Base-by-base conservation (phyloP, 345 rosid species). In the Lumnitzera littorea region DNA sequence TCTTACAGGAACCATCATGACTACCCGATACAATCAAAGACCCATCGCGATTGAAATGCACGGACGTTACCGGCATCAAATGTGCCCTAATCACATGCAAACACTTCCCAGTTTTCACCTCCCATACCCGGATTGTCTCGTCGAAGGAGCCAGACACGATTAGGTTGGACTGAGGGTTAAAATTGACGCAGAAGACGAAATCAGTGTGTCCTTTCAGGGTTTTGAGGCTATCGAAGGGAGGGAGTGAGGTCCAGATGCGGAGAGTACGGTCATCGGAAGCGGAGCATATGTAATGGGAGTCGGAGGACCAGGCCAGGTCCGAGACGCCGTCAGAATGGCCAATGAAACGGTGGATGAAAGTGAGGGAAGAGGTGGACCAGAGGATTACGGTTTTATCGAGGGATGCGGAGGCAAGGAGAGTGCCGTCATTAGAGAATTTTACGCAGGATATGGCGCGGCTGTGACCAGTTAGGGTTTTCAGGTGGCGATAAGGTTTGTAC, bases 221-320 rank as follows among this genome's bases (percentile, higher is more conserved):
- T 64, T 90, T 86, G 48, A 90, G 86, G 69, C 91, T 86, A 9
- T 94, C 99, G 56, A 87, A 88, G 2, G 96, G 90, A 63, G 89
- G 25, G 7, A 91, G 87, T 5, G 99, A 78, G 15, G 84, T 88
- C 99, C 99, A 94, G 73, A 94, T 94, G 63, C 99, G 99, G 68
- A 94, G 84, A 60, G 97, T 65, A 41, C 84, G 81, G 56, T 94
- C 99, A 53, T 94, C 97, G 41, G 99, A 90, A 52, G 96, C 96
- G 53, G 99, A 90, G 73, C 97, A 94, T 63, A 91, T 86, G 74
- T 94, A 90, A 73, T 84, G 99, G 29, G 97, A 88, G 66, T 94
- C 95, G 6, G 88, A 86, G 47, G 98, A 91, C 98, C 98, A 91
- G 50, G 98, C 95, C 2, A 91, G 75, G 79, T 91, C 98, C 7